Evolutionary conservation across 129 eudicot species (phyloP).

Genomic region (Artemisia argyi): DNA sequence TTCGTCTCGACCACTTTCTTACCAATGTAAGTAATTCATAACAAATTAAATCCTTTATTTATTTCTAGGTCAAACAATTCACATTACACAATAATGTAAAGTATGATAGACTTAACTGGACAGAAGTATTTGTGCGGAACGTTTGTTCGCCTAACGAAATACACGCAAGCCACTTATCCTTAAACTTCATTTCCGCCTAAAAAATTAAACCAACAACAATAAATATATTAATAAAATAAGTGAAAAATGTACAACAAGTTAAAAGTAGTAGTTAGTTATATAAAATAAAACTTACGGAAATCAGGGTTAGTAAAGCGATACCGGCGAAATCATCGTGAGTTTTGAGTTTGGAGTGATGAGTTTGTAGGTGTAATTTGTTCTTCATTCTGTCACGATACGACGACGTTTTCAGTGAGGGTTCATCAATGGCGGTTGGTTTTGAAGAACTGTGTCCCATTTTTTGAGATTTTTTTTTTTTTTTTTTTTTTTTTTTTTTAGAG

Average conservation of each 20-base stretch:
- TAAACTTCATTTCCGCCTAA: conserved; percentile 85
- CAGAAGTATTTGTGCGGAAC: conserved; percentile 61
- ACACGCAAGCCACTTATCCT: conserved; percentile 96
- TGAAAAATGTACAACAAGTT: too few relatives aligned
- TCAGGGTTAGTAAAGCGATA: conserved; percentile 70
- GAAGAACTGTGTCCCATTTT: conserved; percentile 71
- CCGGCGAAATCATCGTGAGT: conserved; percentile 70
- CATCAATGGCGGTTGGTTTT: conserved; percentile 34
- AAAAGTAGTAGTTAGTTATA: too few relatives aligned
- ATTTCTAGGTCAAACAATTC: too few relatives aligned
- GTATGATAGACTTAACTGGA: conserved; percentile 46
- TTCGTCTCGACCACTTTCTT: too few relatives aligned
- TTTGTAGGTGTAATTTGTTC: conserved; percentile 48
- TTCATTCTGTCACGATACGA: conserved; percentile 38
- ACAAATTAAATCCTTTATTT: too few relatives aligned
- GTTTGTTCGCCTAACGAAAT: conserved; percentile 92
- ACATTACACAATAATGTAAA: not conserved
- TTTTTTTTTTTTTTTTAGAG: not conserved
- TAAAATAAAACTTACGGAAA: conserved; percentile 37
- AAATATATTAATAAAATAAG: not conserved
- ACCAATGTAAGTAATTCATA: too few relatives aligned
- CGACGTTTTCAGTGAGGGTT: conserved; percentile 25
- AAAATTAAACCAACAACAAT: not conserved
- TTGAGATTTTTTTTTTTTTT: too few relatives aligned
- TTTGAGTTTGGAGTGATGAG: too few relatives aligned